Evolutionary conservation across 2,329 filamentous ascomycete genomes (phyloP).

Genomic region (Malbranchea zuffiana): DNA sequence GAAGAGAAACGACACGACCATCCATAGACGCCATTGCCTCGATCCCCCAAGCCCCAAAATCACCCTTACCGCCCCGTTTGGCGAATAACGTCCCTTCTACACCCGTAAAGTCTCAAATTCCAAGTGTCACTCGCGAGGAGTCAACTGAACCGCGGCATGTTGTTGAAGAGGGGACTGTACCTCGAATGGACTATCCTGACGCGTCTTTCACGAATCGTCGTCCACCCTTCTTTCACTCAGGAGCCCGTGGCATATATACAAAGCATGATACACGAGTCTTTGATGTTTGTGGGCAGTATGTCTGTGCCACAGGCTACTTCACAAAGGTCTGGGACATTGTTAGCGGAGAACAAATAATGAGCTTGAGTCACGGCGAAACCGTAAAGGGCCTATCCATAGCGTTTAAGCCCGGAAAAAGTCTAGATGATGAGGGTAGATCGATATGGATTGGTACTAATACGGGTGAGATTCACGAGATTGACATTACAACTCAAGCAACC

Average conservation of each 20-base stretch:
- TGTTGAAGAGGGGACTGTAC: slow-evolving; percentile 41
- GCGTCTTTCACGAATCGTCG: slow-evolving; percentile 72
- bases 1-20: slow-evolving; percentile 19
- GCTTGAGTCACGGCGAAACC: slow-evolving; percentile 71
- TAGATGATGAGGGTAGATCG: slow-evolving; percentile 67
- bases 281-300: slow-evolving; percentile 75
- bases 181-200: slow-evolving; percentile 65
- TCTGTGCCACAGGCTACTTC: slow-evolving; percentile 76
- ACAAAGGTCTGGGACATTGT: slow-evolving; percentile 80
- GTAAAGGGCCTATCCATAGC: slow-evolving; percentile 68
- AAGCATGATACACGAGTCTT: slow-evolving; percentile 80
- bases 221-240: slow-evolving; percentile 62
- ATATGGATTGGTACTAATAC: slow-evolving; percentile 85
- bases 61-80: slow-evolving; percentile 16
- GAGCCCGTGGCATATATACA: slow-evolving; percentile 64
- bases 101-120: slow-evolving; percentile 8
- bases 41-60: slow-evolving; percentile 15
- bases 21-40: slow-evolving; percentile 10
- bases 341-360: slow-evolving; percentile 72
- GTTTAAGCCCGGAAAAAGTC: slow-evolving; percentile 71
- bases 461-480: slow-evolving; percentile 82
- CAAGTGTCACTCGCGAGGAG: slow-evolving; percentile 27
- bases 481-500: slow-evolving; percentile 63
- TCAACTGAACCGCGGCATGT: slow-evolving; percentile 39
- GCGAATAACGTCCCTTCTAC: slow-evolving; percentile 2